Evolutionary conservation across 2,329 filamentous ascomycete species (phyloP), one percentile per base, ranked within the genome.

Genomic region (Onygena corvina): DNA sequence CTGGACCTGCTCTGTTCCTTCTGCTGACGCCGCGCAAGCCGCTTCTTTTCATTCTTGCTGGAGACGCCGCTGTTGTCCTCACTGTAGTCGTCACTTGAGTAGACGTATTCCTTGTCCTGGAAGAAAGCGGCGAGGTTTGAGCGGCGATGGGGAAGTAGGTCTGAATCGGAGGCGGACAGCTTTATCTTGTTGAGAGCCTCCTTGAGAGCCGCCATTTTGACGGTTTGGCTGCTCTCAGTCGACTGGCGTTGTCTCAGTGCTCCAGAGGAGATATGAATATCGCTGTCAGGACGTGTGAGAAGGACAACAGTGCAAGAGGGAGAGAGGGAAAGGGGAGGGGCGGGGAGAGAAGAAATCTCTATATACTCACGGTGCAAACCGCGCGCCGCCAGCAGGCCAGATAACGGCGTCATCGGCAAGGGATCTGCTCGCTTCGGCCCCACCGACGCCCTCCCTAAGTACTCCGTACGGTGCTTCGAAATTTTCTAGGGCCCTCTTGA

Each of bases 11-110:
- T 61, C 47, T 64, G 60, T 23, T 64, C 63, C 14, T 49, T 49
- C 25, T 67, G 65, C 52, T 67, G 64, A 48, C 53, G 54, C 51
- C 66, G 65, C 12, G 63, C 62, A 21, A 67, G 56, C 31, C 69
- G 64, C 51, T 68, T 70, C 51, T 70, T 67, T 47, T 71, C 66
- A 51, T 71, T 71, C 53, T 70, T 71, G 57, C 68, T 71, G 2
- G 57, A 59, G 14, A 8, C 21, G 5, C 56, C 50, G 4, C 61
- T 61, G 14, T 64, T 64, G 46, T 67, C 65, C 31, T 67, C 65
- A 7, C 56, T 61, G 21, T 64, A 67, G 35, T 71, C 69, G 16
- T 71, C 68, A 9, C 67, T 70, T 1, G 67, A 69, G 20, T 66
- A 69, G 20, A 62, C 56, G 52, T 67, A 67, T 50, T 67, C 67